Evolutionary conservation across 345 rosid genomes (phyloP).

Genomic region (Gossypium arboreum): DNA sequence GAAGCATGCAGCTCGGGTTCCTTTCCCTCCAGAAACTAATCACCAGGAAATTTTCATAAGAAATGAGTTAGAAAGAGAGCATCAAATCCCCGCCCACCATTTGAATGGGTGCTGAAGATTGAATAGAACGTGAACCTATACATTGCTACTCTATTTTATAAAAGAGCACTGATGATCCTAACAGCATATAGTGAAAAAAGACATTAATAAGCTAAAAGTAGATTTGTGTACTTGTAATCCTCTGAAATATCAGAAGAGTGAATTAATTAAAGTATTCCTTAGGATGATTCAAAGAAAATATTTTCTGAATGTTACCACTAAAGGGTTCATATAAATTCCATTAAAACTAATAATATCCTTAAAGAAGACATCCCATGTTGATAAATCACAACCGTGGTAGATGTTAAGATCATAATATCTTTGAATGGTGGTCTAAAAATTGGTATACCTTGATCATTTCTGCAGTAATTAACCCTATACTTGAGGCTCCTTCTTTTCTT

Average conservation of each 20-base stretch:
- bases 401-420: background rate
- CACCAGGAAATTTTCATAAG: conserved; percentile 11
- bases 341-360: background rate
- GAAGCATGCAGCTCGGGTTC: conserved; percentile 72
- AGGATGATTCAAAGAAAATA: background rate
- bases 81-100: background rate
- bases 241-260: conserved; percentile 3
- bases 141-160: background rate
- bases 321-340: conserved; percentile 7
- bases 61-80: conserved; percentile 13
- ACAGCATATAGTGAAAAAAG: background rate
- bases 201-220: background rate
- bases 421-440: conserved; percentile 8
- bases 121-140: background rate
- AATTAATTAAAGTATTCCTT: background rate
- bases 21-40: conserved; percentile 69
- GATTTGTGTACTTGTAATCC: background rate
- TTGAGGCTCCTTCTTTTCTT: conserved; percentile 61
- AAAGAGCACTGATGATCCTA: background rate
- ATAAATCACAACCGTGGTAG: conserved; percentile 8
- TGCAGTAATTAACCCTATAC: conserved; percentile 57
- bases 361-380: background rate
- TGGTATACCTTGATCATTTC: conserved; percentile 67
- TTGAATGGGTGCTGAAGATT: background rate
- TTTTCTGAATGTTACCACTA: background rate